Evolutionary conservation across 2,329 filamentous ascomycete genomes (phyloP).

Genomic region (Verticillium klebahnii): DNA sequence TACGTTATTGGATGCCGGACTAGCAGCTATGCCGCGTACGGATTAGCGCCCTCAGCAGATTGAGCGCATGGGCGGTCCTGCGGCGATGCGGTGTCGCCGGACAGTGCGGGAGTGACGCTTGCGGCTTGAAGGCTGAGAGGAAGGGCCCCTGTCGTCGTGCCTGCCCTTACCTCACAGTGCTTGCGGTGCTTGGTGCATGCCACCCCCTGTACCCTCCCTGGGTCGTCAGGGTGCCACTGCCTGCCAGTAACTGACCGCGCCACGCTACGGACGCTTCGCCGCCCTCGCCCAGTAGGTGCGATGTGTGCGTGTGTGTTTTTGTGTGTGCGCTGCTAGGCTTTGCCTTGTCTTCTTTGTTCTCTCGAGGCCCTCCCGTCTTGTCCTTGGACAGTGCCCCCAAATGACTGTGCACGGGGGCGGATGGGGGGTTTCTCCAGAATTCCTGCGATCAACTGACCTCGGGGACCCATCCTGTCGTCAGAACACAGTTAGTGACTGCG

Average conservation of each 20-base stretch:
- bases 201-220: not conserved
- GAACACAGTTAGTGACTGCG: not conserved
- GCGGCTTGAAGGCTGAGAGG: not conserved
- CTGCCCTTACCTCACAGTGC: not conserved
- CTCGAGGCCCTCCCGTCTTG: not conserved
- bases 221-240: not conserved
- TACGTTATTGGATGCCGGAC: slow-evolving; percentile 10
- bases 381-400: not conserved
- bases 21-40: slow-evolving; percentile 2
- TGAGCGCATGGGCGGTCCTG: slow-evolving; percentile 13
- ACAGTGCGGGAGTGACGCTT: slow-evolving; percentile 3
- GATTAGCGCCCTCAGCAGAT: slow-evolving; percentile 11
- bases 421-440: not conserved
- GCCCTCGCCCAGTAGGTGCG: not conserved
- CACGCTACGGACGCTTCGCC: not conserved
- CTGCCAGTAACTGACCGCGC: not conserved
- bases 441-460: not conserved
- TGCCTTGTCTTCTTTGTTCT: not conserved
- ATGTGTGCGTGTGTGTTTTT: not conserved
- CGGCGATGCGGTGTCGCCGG: slow-evolving; percentile 6
- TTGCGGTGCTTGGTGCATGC: slow-evolving; percentile 1
- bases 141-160: not conserved
- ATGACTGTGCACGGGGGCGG: not conserved
- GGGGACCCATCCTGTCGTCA: not conserved
- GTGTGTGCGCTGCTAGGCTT: not conserved